These are phyloP conservation scores for Asterophora lycoperdoides DNA, from an alignment of 768 basidiomycete species.

Conservation along the genomic window DNA sequence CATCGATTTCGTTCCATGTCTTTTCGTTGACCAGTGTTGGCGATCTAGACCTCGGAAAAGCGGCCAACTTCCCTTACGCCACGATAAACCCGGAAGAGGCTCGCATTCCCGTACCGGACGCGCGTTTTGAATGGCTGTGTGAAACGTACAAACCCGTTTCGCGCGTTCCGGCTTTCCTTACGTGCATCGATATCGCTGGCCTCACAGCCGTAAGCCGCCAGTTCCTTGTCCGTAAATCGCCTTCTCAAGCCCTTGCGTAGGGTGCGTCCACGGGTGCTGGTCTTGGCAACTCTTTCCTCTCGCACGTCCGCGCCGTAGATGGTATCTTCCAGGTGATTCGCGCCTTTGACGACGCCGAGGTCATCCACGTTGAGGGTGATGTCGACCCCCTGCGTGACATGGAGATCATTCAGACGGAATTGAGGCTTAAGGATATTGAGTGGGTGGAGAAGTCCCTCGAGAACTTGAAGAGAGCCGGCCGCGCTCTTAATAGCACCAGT, in stretches of 20 bases:
- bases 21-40: constrained; percentile 1
- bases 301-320: constrained; percentile 96
- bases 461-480: constrained; percentile 64
- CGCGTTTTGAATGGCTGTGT: constrained; percentile 92
- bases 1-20: constrained; percentile 11
- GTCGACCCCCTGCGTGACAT: constrained; percentile 95
- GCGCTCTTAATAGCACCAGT: constrained; percentile 67
- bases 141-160: constrained; percentile 85
- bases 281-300: constrained; percentile 95
- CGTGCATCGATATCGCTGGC: constrained; percentile 98
- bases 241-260: constrained; percentile 27
- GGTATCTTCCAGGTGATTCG: constrained; percentile 99
- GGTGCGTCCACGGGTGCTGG: constrained; percentile 98
- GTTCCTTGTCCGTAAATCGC: not conserved
- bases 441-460: constrained; percentile 96
- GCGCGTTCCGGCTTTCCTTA: constrained; percentile 89
- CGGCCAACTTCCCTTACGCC: constrained; percentile 96
- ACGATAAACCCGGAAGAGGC: constrained; percentile 94
- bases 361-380: constrained; percentile 98
- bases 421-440: constrained; percentile 95
- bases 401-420: constrained; percentile 93
- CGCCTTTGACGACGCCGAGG: constrained; percentile 98
- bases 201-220: constrained; percentile 72
- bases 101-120: constrained; percentile 92
- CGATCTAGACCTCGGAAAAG: constrained; percentile 75